Conservation (phyloP, 1,284 basidiomycete genomes). For the Rhodotorula sp. region DNA sequence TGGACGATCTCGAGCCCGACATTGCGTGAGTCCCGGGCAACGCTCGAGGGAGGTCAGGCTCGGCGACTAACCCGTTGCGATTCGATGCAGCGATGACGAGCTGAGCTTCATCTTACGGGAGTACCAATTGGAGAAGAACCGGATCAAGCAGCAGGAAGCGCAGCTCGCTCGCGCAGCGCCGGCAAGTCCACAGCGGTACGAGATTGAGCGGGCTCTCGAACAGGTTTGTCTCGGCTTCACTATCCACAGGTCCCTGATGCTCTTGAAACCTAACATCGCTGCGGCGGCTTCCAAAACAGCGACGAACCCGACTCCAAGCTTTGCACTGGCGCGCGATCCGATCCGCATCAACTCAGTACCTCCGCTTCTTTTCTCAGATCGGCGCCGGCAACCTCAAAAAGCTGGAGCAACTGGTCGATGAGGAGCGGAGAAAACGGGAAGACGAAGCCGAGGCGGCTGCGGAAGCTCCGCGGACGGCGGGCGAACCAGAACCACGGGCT, state of each 20-base stretch:
- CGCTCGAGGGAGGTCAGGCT: neutral
- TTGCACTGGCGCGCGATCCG: slow-evolving; percentile 40
- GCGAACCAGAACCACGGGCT: neutral
- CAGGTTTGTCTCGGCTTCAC: neutral
- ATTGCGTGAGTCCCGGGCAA: slow-evolving; percentile 9
- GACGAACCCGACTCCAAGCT: slow-evolving; percentile 14
- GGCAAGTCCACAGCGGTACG: slow-evolving; percentile 6
- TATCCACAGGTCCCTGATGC: neutral
- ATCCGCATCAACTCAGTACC: slow-evolving; percentile 20
- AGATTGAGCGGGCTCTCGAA: slow-evolving; percentile 14
- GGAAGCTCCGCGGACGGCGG: neutral
- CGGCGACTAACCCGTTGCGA: no score
- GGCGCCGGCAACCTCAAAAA: slow-evolving; percentile 22
- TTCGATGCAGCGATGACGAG: slow-evolving; percentile 6
- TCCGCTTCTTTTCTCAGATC: slow-evolving; percentile 32
- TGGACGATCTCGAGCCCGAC: slow-evolving; percentile 32
- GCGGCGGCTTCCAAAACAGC: neutral
- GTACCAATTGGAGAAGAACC: slow-evolving; percentile 7
- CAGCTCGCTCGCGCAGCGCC: slow-evolving; percentile 10
- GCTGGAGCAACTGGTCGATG: slow-evolving; percentile 12
- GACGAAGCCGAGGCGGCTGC: slow-evolving; percentile 2
- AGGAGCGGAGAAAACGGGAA: slow-evolving; percentile 6
- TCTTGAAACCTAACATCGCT: no score
- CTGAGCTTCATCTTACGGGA: slow-evolving; percentile 6
- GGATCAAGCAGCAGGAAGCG: slow-evolving; percentile 3